phyloP scores from a whole-genome alignment of 1,284 basidiomycete genomes.

The Jaminaea rosea region DNA sequence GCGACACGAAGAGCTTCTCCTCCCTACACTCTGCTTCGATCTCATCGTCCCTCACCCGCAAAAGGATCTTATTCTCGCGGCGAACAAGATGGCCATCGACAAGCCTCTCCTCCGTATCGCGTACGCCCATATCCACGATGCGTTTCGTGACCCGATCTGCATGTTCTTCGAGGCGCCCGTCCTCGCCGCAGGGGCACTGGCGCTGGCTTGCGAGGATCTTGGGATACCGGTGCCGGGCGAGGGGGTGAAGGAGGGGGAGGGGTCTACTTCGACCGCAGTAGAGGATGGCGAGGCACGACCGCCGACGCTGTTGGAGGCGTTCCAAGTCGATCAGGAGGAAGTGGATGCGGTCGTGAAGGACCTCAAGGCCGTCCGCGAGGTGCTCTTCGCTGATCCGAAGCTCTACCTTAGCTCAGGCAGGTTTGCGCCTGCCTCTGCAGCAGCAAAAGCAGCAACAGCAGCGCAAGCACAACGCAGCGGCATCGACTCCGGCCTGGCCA shows the following conservation, averaged over 20 bases:
- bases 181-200: constrained; percentile 37
- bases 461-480: background rate
- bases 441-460: background rate
- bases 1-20: constrained; percentile 67
- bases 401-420: background rate
- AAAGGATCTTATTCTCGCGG: constrained; percentile 31
- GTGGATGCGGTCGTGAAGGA: background rate
- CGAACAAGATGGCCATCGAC: constrained; percentile 22
- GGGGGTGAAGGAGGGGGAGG: background rate
- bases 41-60: constrained; percentile 76
- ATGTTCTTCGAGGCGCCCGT: constrained; percentile 39
- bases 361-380: background rate
- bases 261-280: background rate
- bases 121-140: background rate
- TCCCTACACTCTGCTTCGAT: constrained; percentile 86
- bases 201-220: constrained; percentile 23
- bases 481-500: too few relatives aligned
- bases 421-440: background rate
- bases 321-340: background rate
- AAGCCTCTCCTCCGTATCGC: constrained; percentile 13
- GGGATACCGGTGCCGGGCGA: too few relatives aligned
- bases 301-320: background rate
- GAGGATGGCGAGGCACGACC: background rate
- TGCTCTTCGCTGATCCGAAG: background rate
- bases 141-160: constrained; percentile 19